A percentile compares a stretch with the other conserved stretches of the same genome.
These are phyloP conservation scores for Sugiyamaella paludigena DNA, from an alignment of 1,139 yeast species.

Conservation along the genomic window DNA sequence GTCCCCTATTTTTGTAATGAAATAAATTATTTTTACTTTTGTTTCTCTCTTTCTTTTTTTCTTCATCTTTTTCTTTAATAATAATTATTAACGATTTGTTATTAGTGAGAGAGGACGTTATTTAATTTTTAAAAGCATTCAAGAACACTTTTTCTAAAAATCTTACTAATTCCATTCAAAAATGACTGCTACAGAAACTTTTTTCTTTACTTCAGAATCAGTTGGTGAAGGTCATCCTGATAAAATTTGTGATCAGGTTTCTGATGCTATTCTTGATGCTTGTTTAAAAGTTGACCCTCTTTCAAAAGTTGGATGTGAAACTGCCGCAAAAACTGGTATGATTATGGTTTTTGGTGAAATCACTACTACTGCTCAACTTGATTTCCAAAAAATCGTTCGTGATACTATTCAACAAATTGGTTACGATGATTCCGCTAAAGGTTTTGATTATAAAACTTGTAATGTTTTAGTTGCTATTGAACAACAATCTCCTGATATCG, in stretches of 20 bases:
- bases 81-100: constrained; percentile 7
- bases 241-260: constrained; percentile 98
- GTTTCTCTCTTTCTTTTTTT: constrained; percentile 6
- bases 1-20: not conserved
- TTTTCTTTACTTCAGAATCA: constrained; percentile 92
- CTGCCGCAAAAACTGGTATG: constrained; percentile 99
- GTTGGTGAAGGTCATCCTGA: constrained; percentile 99
- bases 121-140: constrained; percentile 4
- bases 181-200: constrained; percentile 46
- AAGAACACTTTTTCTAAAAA: constrained; percentile 4
- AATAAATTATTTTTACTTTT: not conserved
- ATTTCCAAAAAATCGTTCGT: constrained; percentile 95
- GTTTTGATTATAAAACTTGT: constrained; percentile 99
- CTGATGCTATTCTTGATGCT: constrained; percentile 97
- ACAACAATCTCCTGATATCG: constrained; percentile 98
- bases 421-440: constrained; percentile 92
- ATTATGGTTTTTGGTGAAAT: constrained; percentile 99
- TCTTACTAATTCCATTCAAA: constrained; percentile 14
- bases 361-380: constrained; percentile 92
- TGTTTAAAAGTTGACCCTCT: constrained; percentile 94
- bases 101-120: constrained; percentile 5
- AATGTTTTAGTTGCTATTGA: constrained; percentile 98
- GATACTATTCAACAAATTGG: constrained; percentile 99
- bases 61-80: constrained; percentile 1
- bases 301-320: constrained; percentile 98